phyloP scores from a whole-genome alignment of 2,329 filamentous ascomycete genomes.

The Xylaria digitata region DNA sequence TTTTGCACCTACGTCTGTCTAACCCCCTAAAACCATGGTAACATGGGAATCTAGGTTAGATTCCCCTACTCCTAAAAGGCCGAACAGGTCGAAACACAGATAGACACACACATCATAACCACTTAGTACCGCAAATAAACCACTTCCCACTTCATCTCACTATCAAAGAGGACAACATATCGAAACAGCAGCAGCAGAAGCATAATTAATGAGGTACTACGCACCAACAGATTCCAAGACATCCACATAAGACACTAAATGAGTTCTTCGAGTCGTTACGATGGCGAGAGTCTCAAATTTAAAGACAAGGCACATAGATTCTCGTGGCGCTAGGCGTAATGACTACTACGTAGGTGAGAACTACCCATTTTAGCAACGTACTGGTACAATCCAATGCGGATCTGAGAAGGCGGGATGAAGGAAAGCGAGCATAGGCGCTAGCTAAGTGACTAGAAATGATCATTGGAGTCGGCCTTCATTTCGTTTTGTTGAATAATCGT shows the following conservation, averaged over 20 bases:
- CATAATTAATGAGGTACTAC: too few relatives aligned
- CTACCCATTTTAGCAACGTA: constrained; percentile 19
- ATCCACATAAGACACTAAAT: not conserved
- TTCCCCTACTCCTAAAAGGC: too few relatives aligned
- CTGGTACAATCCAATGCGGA: constrained; percentile 17
- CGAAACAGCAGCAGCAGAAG: too few relatives aligned
- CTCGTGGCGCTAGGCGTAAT: constrained; percentile 1
- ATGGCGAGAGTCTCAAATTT: constrained; percentile 4
- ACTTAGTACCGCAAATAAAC: too few relatives aligned
- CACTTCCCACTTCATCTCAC: too few relatives aligned
- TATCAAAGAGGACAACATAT: too few relatives aligned
- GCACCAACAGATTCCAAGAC: not conserved
- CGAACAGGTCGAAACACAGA: too few relatives aligned
- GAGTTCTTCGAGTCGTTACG: not conserved
- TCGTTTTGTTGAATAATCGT: constrained; percentile 28
- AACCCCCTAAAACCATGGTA: too few relatives aligned
- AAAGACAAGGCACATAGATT: constrained; percentile 8
- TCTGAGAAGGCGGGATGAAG: constrained; percentile 8
- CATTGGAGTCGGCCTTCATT: constrained; percentile 16
- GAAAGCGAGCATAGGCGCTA: not conserved
- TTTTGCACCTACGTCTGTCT: too few relatives aligned
- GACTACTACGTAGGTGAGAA: constrained; percentile 16
- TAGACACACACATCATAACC: too few relatives aligned
- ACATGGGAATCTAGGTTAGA: too few relatives aligned
- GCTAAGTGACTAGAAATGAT: constrained; percentile 5